Evolutionary conservation across 1,284 basidiomycete species (phyloP).

Genomic region (Tilletia indica): DNA sequence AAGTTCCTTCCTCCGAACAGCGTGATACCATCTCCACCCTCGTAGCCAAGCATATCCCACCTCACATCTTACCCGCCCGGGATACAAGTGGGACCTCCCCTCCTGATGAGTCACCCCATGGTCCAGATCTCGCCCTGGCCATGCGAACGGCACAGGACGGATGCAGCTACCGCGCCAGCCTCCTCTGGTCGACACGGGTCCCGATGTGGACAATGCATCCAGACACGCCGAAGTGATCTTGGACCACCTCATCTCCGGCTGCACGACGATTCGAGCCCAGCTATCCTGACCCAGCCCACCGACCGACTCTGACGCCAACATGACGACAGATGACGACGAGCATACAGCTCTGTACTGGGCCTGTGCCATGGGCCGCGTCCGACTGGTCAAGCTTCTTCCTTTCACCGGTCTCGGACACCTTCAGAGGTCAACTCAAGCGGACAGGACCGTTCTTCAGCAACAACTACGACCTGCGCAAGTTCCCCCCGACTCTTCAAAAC

Average conservation of each 20-base stretch:
- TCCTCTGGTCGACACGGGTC: not conserved
- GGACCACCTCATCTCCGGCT: slow-evolving; percentile 98
- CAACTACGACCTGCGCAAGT: slow-evolving; percentile 99
- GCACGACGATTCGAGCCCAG: slow-evolving; percentile 75
- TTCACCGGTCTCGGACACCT: slow-evolving; percentile 91
- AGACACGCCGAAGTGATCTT: slow-evolving; percentile 90
- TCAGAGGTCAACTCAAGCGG: slow-evolving; percentile 92
- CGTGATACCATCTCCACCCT: slow-evolving; percentile 30
- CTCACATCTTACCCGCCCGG: slow-evolving; percentile 29
- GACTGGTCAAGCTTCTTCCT: slow-evolving; percentile 90
- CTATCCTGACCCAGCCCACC: slow-evolving; percentile 83
- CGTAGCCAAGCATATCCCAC: slow-evolving; percentile 33
- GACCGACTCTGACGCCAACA: slow-evolving; percentile 88
- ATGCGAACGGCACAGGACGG: slow-evolving; percentile 21
- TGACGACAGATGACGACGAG: slow-evolving; percentile 96
- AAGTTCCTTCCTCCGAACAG: not conserved
- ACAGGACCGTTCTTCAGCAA: slow-evolving; percentile 99
- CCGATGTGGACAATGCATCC: slow-evolving; percentile 23
- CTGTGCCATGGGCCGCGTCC: slow-evolving; percentile 95
- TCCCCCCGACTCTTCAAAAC: slow-evolving; percentile 84
- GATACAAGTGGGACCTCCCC: slow-evolving; percentile 30
- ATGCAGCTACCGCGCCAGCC: not conserved
- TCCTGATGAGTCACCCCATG: slow-evolving; percentile 19
- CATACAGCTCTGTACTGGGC: slow-evolving; percentile 99
- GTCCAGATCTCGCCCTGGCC: slow-evolving; percentile 22